Percentiles rank a stretch among this genome's conserved stretches.
Evolutionary conservation across 2,329 filamentous ascomycete species (phyloP).

Genomic region (Clarireedia monteithiana): DNA sequence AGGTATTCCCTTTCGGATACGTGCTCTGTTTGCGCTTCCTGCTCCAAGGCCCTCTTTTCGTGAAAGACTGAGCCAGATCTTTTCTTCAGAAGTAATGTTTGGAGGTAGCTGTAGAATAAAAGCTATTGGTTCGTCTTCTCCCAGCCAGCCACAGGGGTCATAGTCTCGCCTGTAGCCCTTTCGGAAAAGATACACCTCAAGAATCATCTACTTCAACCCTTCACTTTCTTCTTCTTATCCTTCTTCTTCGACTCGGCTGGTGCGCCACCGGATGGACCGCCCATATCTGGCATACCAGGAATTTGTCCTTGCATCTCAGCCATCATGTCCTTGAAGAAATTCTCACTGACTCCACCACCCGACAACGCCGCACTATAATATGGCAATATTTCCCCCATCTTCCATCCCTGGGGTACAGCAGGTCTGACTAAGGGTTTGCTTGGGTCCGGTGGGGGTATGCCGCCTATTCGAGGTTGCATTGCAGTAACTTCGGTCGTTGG

Average conservation of each 20-base stretch:
- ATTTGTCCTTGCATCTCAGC: conserved; percentile 63
- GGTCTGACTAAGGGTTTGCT: conserved; percentile 64
- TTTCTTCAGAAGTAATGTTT: no score
- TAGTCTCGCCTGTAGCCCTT: not conserved
- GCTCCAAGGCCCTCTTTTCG: no score
- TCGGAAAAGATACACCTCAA: no score
- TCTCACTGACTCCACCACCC: conserved; percentile 88
- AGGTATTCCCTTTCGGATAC: conserved; percentile 5
- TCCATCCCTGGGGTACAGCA: conserved; percentile 80
- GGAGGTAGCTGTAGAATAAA: not conserved
- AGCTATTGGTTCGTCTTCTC: not conserved
- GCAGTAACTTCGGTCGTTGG: conserved; percentile 69
- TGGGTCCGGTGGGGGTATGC: conserved; percentile 53
- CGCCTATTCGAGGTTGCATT: conserved; percentile 64
- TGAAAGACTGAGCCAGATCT: no score
- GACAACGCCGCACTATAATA: conserved; percentile 84
- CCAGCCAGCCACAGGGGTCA: not conserved
- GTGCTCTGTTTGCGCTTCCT: not conserved
- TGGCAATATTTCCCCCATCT: conserved; percentile 76
- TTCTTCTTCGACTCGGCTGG: conserved; percentile 40
- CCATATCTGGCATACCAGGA: conserved; percentile 33
- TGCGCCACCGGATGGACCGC: conserved; percentile 24
- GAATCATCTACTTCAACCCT: conserved; percentile 11
- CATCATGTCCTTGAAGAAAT: conserved; percentile 96
- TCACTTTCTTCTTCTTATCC: conserved; percentile 31